Evolutionary conservation across 1,284 basidiomycete species (phyloP), one percentile per base, ranked within the genome.

Genomic region (Puccinia hordei): DNA sequence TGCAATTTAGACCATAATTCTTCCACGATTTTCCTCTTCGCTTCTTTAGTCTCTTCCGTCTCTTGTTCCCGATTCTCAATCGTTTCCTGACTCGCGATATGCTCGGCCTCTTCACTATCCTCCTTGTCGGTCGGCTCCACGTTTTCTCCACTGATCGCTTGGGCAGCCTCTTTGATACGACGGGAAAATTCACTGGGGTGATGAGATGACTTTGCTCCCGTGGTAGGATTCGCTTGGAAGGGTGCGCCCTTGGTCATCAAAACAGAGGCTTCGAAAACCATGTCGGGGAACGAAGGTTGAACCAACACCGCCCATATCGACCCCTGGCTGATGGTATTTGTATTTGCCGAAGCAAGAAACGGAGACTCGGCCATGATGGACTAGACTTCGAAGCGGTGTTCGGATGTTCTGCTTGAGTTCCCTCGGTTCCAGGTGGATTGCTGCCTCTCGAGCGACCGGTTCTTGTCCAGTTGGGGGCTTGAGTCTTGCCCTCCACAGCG

Each of bases 231-330:
- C 10, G 76, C 35, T 66, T 76, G 73, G 24, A 24, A 41, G n/a
- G 76, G 65, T 19, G 53, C 46, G 1, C 66, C 33, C 61, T 80
- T 80, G n/a, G 71, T 80, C n/a, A 80, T 44, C 53, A 80, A 35
- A 12, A 35, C 59, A 15, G 78, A 33, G 27, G 78, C 78, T 57
- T 80, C 78, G 49, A 73, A 80, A 6, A 80, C 78, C 19, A 80
- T 46, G 51, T 80, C 78, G 19, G 71, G 30, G 46, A 80, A 80
- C 12, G 78, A 80, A 24, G 71, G 69, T 24, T 80, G 78, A 17
- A 73, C 55, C 19, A 80, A 57, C 3, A 80, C 71, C 17, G 78
- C 35, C 78, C 78, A 80, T 17, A 80, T 72, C 17, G 78, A 72
- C 38, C 78, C 78, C 41, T 73, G 71, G 13, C 38, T 44, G 49